phyloP scores from a whole-genome alignment of 768 basidiomycete genomes.

The Suillus brevipes region DNA sequence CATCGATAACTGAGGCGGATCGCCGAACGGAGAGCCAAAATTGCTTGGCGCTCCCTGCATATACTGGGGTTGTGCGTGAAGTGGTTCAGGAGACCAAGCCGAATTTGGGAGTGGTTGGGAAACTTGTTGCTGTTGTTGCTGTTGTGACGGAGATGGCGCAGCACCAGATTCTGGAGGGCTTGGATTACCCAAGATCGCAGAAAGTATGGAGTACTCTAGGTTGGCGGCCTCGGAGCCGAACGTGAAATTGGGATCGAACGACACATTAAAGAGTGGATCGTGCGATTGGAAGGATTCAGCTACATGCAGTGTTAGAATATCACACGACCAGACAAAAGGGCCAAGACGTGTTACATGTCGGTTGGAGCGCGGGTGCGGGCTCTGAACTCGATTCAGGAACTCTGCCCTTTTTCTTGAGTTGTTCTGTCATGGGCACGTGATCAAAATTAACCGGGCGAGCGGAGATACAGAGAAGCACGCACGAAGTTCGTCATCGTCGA shows the following conservation, averaged over 20 bases:
- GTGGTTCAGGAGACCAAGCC: conserved; percentile 39
- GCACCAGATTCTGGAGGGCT: conserved; percentile 44
- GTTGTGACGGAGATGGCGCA: conserved; percentile 32
- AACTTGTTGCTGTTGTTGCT: conserved; percentile 13
- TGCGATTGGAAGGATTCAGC: conserved; percentile 53
- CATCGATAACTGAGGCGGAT: conserved; percentile 32
- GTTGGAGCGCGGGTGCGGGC: conserved; percentile 26
- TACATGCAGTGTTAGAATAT: conserved; percentile 24
- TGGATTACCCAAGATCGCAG: conserved; percentile 83
- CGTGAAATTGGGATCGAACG: conserved; percentile 60
- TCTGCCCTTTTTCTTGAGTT: conserved; percentile 33
- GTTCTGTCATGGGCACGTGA: conserved; percentile 38
- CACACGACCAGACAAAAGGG: conserved; percentile 2
- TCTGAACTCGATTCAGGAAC: conserved; percentile 32
- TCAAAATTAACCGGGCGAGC: conserved; percentile 11
- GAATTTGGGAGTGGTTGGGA: conserved; percentile 30
- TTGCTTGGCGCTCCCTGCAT: conserved; percentile 17
- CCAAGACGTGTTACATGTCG: conserved; percentile 31
- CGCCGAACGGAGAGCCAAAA: conserved; percentile 26
- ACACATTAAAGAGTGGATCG: conserved; percentile 57
- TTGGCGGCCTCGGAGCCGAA: conserved; percentile 92
- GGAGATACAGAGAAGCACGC: conserved; percentile 24
- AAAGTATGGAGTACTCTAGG: conserved; percentile 92
- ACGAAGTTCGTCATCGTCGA: conserved; percentile 94
- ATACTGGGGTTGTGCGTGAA: conserved; percentile 35